A percentile compares a stretch with the other conserved stretches of the same genome.
Evolutionary conservation across 371 early-diverging fungal species (phyloP).

Genomic region (Mucor circinelloides): DNA sequence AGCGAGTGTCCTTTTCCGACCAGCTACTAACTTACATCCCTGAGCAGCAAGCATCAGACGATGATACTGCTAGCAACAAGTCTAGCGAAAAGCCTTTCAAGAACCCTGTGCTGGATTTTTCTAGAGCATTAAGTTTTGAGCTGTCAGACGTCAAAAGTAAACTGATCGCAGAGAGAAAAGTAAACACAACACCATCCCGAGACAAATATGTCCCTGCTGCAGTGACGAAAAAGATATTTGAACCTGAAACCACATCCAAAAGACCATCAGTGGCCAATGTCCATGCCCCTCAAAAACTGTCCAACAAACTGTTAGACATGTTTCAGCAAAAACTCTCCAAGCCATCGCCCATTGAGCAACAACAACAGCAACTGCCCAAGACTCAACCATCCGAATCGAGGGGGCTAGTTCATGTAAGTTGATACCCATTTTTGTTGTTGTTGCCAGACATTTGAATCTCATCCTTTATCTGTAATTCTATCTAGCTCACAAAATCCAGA

Average conservation of each 20-base stretch:
- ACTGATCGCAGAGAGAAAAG: not conserved
- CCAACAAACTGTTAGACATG: constrained; percentile 20
- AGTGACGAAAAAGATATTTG: not conserved
- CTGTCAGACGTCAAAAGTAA: not conserved
- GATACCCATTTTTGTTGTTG: too few relatives aligned
- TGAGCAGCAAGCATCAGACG: not conserved
- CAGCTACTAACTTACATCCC: constrained; percentile 14
- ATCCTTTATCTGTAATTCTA: not conserved
- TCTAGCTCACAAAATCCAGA: constrained; percentile 23
- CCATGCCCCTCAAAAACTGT: constrained; percentile 14
- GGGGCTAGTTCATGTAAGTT: constrained; percentile 21
- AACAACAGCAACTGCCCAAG: not conserved
- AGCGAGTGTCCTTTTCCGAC: constrained; percentile 24
- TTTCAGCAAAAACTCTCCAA: constrained; percentile 15
- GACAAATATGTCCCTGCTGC: constrained; percentile 8
- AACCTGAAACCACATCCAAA: not conserved
- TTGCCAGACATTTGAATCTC: not conserved
- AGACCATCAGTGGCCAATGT: not conserved
- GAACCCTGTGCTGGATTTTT: not conserved
- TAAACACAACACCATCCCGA: not conserved
- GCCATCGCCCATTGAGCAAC: not conserved
- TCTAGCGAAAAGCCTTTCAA: not conserved
- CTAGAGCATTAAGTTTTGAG: not conserved
- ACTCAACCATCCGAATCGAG: not conserved
- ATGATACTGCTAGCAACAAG: not conserved